Conservation (phyloP, 2,329 filamentous ascomycete genomes). For the Cytospora paraplurivora region DNA sequence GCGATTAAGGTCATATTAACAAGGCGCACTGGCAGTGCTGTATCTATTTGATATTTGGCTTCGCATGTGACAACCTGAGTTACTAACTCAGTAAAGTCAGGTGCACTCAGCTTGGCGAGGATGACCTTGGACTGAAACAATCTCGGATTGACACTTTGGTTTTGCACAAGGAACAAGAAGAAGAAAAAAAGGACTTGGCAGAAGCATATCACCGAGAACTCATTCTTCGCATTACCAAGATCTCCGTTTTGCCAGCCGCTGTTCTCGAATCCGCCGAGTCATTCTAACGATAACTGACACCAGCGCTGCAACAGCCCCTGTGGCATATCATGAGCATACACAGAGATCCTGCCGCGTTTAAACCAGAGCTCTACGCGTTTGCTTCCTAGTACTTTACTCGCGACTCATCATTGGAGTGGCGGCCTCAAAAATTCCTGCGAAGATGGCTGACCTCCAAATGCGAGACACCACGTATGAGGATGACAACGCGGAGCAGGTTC, state of each 20-base stretch:
- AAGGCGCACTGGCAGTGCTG: conserved; percentile 1
- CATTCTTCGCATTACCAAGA: neutral
- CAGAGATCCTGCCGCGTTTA: neutral
- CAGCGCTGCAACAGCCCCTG: neutral
- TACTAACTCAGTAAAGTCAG: neutral
- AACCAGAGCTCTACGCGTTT: neutral
- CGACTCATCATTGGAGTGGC: neutral
- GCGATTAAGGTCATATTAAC: conserved; percentile 2
- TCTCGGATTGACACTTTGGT: neutral
- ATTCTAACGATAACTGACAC: neutral
- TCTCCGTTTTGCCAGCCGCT: neutral
- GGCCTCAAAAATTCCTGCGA: neutral
- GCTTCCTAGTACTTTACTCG: neutral
- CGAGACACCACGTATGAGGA: conserved; percentile 38
- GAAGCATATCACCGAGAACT: neutral
- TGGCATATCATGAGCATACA: neutral
- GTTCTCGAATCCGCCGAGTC: neutral
- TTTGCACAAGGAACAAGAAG: neutral
- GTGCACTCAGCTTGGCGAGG: neutral
- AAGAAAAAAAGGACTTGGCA: neutral
- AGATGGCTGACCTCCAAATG: conserved; percentile 32
- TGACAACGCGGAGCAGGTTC: conserved; percentile 26
- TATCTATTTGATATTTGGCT: neutral
- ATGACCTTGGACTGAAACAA: neutral
- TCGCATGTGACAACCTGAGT: neutral